These are phyloP conservation scores for Cyberlindnera bimundalis DNA, from an alignment of 805 yeast genomes.

Conservation along the genomic window DNA sequence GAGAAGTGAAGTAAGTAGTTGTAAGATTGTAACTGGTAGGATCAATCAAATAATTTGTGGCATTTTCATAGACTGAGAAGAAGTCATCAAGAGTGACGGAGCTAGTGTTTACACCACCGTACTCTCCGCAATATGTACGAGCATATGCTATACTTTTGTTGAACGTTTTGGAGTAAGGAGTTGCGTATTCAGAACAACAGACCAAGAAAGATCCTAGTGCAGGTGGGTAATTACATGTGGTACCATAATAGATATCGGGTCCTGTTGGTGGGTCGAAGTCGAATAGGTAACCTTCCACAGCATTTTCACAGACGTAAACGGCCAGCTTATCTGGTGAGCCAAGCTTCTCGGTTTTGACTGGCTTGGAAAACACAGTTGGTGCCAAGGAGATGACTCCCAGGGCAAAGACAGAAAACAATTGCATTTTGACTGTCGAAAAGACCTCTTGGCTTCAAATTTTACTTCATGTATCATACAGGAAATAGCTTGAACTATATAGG, in stretches of 20 bases:
- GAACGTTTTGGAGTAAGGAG: conserved; percentile 13
- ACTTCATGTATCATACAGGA: too few relatives aligned
- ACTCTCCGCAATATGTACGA: neutral
- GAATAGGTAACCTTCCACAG: neutral
- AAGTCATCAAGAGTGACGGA: conserved; percentile 19
- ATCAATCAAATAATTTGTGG: conserved; percentile 25
- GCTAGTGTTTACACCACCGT: conserved; percentile 1
- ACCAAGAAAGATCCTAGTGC: conserved; percentile 13
- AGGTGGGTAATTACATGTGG: conserved; percentile 17
- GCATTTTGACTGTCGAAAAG: neutral
- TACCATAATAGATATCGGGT: neutral
- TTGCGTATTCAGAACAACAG: conserved; percentile 10
- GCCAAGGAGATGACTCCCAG: neutral
- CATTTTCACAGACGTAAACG: conserved; percentile 1
- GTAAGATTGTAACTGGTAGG: conserved; percentile 10
- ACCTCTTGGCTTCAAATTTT: neutral
- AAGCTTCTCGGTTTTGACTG: conserved; percentile 6
- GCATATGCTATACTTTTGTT: conserved; percentile 9
- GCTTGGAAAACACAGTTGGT: conserved; percentile 3
- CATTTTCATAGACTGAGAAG: conserved; percentile 29
- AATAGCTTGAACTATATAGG: too few relatives aligned
- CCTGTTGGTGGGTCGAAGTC: conserved; percentile 1
- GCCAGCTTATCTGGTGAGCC: conserved; percentile 1
- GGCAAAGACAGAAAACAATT: neutral
- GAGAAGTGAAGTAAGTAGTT: conserved; percentile 7